Evolutionary conservation across 2,329 filamentous ascomycete species (phyloP).

Genomic region (Stagonosporopsis tanaceti): DNA sequence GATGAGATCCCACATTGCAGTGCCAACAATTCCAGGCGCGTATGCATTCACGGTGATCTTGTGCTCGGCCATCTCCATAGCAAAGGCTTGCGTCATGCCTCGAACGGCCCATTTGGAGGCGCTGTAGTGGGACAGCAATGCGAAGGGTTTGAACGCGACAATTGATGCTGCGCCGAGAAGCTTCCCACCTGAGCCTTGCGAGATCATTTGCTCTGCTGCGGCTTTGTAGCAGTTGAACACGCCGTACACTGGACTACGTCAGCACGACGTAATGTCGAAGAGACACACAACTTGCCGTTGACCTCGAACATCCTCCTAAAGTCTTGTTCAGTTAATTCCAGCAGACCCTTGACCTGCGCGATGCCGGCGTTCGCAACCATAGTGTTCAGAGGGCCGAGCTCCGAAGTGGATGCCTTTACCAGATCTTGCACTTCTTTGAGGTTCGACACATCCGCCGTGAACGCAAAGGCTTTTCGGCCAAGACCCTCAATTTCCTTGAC

Average conservation of each 20-base stretch:
- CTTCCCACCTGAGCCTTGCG: slow-evolving; percentile 60
- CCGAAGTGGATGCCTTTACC: slow-evolving; percentile 60
- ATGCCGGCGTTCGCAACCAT: slow-evolving; percentile 71
- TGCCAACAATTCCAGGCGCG: slow-evolving; percentile 72
- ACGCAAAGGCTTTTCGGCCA: slow-evolving; percentile 62
- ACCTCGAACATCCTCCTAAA: slow-evolving; percentile 68
- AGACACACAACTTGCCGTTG: slow-evolving; percentile 53
- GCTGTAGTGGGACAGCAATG: slow-evolving; percentile 68
- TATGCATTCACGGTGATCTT: slow-evolving; percentile 73
- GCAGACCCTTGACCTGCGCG: slow-evolving; percentile 62
- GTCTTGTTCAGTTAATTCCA: slow-evolving; percentile 66
- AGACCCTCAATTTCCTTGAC: slow-evolving; percentile 62
- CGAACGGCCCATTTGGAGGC: slow-evolving; percentile 73
- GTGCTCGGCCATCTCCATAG: slow-evolving; percentile 70
- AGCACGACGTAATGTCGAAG: neutral
- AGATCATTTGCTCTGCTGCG: slow-evolving; percentile 71
- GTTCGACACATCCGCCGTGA: slow-evolving; percentile 69
- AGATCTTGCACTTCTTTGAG: slow-evolving; percentile 61
- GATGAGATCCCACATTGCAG: slow-evolving; percentile 73
- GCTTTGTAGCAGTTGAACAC: slow-evolving; percentile 70
- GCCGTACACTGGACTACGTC: slow-evolving; percentile 60
- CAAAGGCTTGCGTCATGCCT: slow-evolving; percentile 71
- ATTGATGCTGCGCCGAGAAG: slow-evolving; percentile 62
- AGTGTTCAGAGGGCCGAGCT: slow-evolving; percentile 62
- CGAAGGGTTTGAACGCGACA: slow-evolving; percentile 67